Base-by-base conservation (phyloP, 257 asterid species). In the Hygrophila difformis region DNA sequence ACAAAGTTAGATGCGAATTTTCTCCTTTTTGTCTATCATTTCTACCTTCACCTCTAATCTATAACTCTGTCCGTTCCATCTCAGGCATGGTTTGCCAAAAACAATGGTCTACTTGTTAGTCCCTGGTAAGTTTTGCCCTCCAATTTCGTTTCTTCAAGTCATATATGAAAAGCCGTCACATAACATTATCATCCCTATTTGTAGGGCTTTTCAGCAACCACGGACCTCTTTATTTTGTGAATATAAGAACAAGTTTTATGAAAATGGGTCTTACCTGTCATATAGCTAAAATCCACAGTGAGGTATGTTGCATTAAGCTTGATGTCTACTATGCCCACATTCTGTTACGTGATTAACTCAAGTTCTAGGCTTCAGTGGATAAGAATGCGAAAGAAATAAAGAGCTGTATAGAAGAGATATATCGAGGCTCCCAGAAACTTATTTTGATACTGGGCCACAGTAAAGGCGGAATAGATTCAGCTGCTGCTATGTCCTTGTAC, bases 251-350 rank as follows among this genome's bases (percentile, higher is more conserved):
- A 15, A 66, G 82, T 61, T 82, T 91, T 64, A 82, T 75, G 11
- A 91, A 86, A 78, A 64, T 91, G 91, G 96, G 98, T 26, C 93
- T 91, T 54, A 69, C 93, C 22, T 91, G 96, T 66, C 98, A 91
- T 61, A 91, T 91, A 41, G 78, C 81, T 45, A 76, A 72, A 61
- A 76, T 76, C 59, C 85, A 76, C 71, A 72, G 83, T 20, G 79
- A 75, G 79, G 83, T 75, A 61, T 34, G 42, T 40, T 39, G 35
- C 8, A 18, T 34, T 39, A 51, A 46, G 39, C 34, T 1, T 28
- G 22, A 28, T 49, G 22, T 49, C 51, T 37, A 24, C 8, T 24
- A 24, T 24, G 31, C 31, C 31, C 31, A 24, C 20, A 48, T 39
- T 57, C 61, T 21, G 49, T 57, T 52, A 13, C 33, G 26, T 60